Percentiles rank a stretch among this genome's conserved stretches.
Evolutionary conservation across 2,329 filamentous ascomycete genomes (phyloP).

Genomic region (Annulohypoxylon truncatum): DNA sequence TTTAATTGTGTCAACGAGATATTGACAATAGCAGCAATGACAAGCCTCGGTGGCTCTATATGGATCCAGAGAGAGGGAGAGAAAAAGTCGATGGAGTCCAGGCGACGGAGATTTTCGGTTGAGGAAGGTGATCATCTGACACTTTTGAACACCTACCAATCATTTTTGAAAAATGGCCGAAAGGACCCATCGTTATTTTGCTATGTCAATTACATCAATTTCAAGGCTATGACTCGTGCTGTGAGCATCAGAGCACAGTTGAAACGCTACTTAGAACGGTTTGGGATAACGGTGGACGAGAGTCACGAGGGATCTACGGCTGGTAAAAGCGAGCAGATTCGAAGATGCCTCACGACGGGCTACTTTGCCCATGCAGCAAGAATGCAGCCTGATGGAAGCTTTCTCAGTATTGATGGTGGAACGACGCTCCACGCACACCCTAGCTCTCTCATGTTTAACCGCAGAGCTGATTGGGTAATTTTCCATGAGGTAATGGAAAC

Average conservation of each 20-base stretch:
- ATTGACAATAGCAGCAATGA: slow-evolving; percentile 93
- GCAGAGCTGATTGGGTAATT: slow-evolving; percentile 95
- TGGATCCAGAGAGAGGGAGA: slow-evolving; percentile 86
- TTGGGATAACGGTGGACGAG: slow-evolving; percentile 78
- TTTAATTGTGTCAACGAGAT: slow-evolving; percentile 89
- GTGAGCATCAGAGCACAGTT: slow-evolving; percentile 89
- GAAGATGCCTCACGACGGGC: slow-evolving; percentile 85
- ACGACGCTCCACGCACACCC: slow-evolving; percentile 88
- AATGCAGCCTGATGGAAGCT: slow-evolving; percentile 94
- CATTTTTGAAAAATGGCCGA: slow-evolving; percentile 84
- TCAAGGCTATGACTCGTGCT: slow-evolving; percentile 82
- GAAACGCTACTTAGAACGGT: slow-evolving; percentile 86
- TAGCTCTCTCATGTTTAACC: slow-evolving; percentile 93
- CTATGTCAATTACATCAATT: slow-evolving; percentile 87
- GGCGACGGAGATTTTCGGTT: slow-evolving; percentile 84
- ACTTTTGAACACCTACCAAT: slow-evolving; percentile 90
- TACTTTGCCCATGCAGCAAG: slow-evolving; percentile 94
- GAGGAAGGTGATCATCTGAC: slow-evolving; percentile 96
- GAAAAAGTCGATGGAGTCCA: slow-evolving; percentile 78
- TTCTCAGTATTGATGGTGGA: slow-evolving; percentile 84
- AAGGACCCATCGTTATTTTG: slow-evolving; percentile 85
- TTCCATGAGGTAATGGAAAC: slow-evolving; percentile 96
- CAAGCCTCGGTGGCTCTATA: slow-evolving; percentile 82
- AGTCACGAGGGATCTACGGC: slow-evolving; percentile 58
- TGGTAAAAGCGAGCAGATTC: slow-evolving; percentile 75